Base-by-base conservation (phyloP, 192 early-diverging fungal species). In the Irineochytrium annulatum region DNA sequence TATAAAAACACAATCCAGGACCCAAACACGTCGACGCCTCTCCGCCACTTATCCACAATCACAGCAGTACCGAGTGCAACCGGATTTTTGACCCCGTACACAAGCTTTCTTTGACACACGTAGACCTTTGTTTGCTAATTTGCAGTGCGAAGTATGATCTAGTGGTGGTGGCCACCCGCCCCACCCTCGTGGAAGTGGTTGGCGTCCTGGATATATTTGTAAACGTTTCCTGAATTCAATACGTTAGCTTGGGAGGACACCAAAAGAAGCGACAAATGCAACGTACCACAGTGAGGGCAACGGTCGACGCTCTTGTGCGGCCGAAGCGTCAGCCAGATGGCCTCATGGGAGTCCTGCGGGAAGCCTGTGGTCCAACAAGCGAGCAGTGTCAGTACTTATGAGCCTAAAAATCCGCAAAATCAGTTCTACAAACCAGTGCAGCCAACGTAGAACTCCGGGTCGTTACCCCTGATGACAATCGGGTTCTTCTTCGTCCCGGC, bases 281-380 rank as follows among this genome's bases (percentile, higher is more conserved):
- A 62, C 62, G 67, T 75, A 66, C 95, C 95, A 71, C 95, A 98
- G 77, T 95, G 87, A 32, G 89, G 90, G 86, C 95, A 98, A 66
- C 94, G 89, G 69, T 96, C 90, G 62, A 91, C 79, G 37, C 85
- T 86, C 63, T 87, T 83, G 77, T 86, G 73, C 67, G 85, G 73
- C 56, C 91, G 86, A 52, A 99, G 77, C 45, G 85, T 80, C 63
- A 99, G 78, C 93, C 93, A 99, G 72, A 91, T 74, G 54, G 85
- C 71, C 61, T 95, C 91, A 70, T 99, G 96, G 52, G 87, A 83
- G 72, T 99, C 96, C 59, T 82, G 90, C 32, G 94, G 92, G 72
- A 85, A 92, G 55, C 96, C 96, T 87, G 76, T 68, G 54, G 30
- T 41, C 0, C 33, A 27, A 27, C 59, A 19, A 46, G 34, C 27